Conservation (phyloP, 1,139 yeast genomes). For the Hyphopichia buzzinii region DNA sequence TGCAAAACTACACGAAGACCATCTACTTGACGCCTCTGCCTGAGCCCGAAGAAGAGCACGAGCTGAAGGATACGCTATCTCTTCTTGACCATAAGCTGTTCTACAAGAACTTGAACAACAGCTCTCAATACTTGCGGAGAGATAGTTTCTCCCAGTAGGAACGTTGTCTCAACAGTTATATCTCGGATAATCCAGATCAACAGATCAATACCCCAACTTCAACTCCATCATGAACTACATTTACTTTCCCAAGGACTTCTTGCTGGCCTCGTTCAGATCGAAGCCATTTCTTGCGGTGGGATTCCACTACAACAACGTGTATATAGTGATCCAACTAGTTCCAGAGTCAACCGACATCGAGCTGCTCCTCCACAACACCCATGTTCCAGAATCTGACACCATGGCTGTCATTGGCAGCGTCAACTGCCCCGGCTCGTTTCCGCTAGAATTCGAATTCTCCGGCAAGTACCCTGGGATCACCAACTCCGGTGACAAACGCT, state of each 20-base stretch:
- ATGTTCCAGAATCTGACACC: slow-evolving; percentile 12
- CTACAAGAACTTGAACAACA: slow-evolving; percentile 38
- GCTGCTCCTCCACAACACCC: too few species aligned
- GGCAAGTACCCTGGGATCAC: slow-evolving; percentile 8
- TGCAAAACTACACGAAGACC: slow-evolving; percentile 1
- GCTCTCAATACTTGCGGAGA: slow-evolving; percentile 43
- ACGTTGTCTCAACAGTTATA: not conserved
- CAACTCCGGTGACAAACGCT: slow-evolving; percentile 2
- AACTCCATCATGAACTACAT: slow-evolving; percentile 23
- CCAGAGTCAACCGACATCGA: slow-evolving; percentile 12
- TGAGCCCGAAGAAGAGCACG: slow-evolving; percentile 8
- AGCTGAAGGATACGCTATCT: slow-evolving; percentile 8
- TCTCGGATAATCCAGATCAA: too few species aligned
- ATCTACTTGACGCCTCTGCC: slow-evolving; percentile 1
- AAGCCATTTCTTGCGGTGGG: slow-evolving; percentile 22
- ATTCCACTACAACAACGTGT: slow-evolving; percentile 21
- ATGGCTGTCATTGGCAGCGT: slow-evolving; percentile 22
- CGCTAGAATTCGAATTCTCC: slow-evolving; percentile 4
- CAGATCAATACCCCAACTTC: too few species aligned
- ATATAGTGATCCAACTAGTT: slow-evolving; percentile 23
- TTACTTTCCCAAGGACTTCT: slow-evolving; percentile 37
- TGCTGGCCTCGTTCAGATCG: slow-evolving; percentile 8
- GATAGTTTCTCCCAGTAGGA: slow-evolving; percentile 33
- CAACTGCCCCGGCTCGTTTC: slow-evolving; percentile 4
- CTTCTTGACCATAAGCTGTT: slow-evolving; percentile 22